Base-by-base conservation (phyloP, 2,329 filamentous ascomycete species). In the Colletotrichum cuscutae region DNA sequence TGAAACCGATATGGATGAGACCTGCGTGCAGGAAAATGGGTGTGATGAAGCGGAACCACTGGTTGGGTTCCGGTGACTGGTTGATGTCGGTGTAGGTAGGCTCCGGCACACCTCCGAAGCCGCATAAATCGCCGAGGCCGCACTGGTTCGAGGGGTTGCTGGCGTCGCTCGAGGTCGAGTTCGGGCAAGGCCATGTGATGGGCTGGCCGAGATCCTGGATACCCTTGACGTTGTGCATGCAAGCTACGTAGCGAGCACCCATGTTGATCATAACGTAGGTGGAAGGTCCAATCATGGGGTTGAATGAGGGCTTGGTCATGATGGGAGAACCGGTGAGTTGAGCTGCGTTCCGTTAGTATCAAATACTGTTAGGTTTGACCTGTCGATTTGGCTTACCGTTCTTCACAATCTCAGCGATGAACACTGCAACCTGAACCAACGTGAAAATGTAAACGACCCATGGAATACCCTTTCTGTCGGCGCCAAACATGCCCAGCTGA, bases 21-120 rank as follows among this genome's bases (percentile, higher is more conserved):
- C 97, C 97, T 1, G 95, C 95, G 79, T 99, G 97, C 78, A 99
- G 86, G 84, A 99, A 99, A 74, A 99, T 98, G 52, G 97, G 96
- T 1, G 93, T 86, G 79, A 99, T 98, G 85, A 99, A 98, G 73
- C 97, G 93, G 84, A 90, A 99, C 97, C 97, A 99, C 82, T 99
- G 97, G 80, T 98, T 92, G 0, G 97, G 97, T 73, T 90, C 88
- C 2, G 92, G 87, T 11, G 75, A 84, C 77, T 89, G 86, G 67
- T 85, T 76, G 32, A 81, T 79, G 68, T 87, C 80, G 24, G 92
- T 87, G 77, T 90, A 88, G 2, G 86, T 79, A 9, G 94, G 93
- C 75, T 95, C 89, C 0, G 91, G 92, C 6, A 95, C 91, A 72
- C 93, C 93, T 70, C 88, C 88, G 78, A 98, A 97, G 32, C 95